These are phyloP conservation scores for Ophiognomonia clavigignenti-juglandacearum DNA, from an alignment of 2,329 filamentous ascomycete species.

Conservation along the genomic window DNA sequence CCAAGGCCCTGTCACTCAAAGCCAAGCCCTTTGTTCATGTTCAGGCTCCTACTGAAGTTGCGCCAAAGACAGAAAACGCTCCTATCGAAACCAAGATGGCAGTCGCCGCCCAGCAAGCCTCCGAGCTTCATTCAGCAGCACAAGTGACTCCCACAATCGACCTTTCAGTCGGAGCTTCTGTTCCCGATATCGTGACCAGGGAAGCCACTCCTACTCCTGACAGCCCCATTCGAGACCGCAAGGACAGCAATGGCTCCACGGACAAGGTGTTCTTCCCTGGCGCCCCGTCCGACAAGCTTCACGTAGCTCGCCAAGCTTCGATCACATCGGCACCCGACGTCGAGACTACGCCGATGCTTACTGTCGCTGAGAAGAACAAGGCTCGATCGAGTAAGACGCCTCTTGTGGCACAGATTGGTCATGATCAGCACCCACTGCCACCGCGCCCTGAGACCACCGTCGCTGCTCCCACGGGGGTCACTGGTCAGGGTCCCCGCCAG, in stretches of 20 bases:
- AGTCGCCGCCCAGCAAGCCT: too few relatives aligned
- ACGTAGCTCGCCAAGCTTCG: constrained; percentile 4
- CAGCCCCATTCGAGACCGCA: not conserved
- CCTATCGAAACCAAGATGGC: too few relatives aligned
- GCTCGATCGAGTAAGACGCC: constrained; percentile 1
- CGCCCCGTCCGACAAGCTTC: not conserved
- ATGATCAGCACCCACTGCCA: not conserved
- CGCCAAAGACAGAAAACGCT: too few relatives aligned
- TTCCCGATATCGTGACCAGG: not conserved
- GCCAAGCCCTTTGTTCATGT: too few relatives aligned
- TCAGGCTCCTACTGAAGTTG: too few relatives aligned
- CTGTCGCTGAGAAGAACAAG: not conserved
- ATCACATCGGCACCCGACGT: constrained; percentile 8
- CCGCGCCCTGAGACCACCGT: not conserved
- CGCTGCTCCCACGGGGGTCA: not conserved
- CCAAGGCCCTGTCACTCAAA: too few relatives aligned
- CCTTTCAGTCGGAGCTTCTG: not conserved
- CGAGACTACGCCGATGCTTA: not conserved
- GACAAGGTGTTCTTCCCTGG: constrained; percentile 6
- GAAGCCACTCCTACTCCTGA: not conserved
- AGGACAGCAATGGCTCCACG: not conserved
- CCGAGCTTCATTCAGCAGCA: too few relatives aligned
- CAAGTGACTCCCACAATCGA: too few relatives aligned
- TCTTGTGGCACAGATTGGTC: not conserved
- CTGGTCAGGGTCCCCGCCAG: not conserved